Evolutionary conservation across 2,329 filamentous ascomycete species (phyloP).

Genomic region (Tympanopsis confertula): DNA sequence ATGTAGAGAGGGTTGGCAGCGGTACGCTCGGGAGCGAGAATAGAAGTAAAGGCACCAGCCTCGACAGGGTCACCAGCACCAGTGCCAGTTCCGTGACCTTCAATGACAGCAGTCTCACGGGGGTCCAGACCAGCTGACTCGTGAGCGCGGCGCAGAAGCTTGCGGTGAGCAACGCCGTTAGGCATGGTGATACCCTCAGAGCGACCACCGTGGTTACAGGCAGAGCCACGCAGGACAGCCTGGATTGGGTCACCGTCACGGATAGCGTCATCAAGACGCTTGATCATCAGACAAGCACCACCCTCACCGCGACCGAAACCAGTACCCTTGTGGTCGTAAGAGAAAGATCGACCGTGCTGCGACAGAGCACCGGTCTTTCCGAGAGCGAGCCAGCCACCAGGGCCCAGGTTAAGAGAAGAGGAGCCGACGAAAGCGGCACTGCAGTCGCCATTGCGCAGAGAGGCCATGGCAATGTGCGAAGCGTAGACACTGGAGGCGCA

Average conservation of each 20-base stretch:
- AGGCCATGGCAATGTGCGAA: conserved; percentile 16
- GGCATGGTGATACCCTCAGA: conserved; percentile 20
- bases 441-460: conserved; percentile 14
- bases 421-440: conserved; percentile 15
- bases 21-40: conserved; percentile 3
- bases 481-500: conserved; percentile 20
- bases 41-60: conserved; percentile 13
- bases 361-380: conserved; percentile 13
- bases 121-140: conserved; percentile 11
- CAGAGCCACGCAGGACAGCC: conserved; percentile 18
- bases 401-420: conserved; percentile 18
- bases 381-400: conserved; percentile 17
- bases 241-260: conserved; percentile 18
- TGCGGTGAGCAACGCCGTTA: conserved; percentile 15
- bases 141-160: conserved; percentile 15
- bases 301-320: conserved; percentile 20
- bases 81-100: conserved; percentile 24
- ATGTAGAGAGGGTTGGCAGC: conserved; percentile 6
- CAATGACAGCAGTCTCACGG: conserved; percentile 13
- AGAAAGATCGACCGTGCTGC: conserved; percentile 9
- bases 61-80: conserved; percentile 20
- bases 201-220: conserved; percentile 14
- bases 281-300: conserved; percentile 17
- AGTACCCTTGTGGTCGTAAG: conserved; percentile 10
- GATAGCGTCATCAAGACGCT: conserved; percentile 16